These are phyloP conservation scores for Tulasnella sp. DNA, from an alignment of 768 basidiomycete genomes.

Conservation along the genomic window DNA sequence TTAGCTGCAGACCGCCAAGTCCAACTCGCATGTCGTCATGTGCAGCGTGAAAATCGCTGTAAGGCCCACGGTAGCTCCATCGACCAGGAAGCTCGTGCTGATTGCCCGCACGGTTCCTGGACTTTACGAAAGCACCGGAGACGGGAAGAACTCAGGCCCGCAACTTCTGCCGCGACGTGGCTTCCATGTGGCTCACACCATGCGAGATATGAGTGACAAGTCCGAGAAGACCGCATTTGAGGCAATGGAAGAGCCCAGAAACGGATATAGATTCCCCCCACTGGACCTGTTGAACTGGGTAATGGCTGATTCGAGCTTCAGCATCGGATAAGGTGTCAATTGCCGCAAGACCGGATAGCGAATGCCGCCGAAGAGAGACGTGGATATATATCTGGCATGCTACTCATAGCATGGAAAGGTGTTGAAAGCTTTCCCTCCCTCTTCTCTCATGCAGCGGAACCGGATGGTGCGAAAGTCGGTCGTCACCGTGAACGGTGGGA, in stretches of 20 bases:
- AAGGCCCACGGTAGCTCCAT: neutral
- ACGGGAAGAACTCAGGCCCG: neutral
- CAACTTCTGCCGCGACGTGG: neutral
- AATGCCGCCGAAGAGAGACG: too few relatives aligned
- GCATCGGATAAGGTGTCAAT: neutral
- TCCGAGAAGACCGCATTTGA: neutral
- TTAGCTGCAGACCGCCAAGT: neutral
- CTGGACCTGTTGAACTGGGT: neutral
- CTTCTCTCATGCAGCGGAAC: too few relatives aligned
- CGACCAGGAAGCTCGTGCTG: constrained; percentile 15
- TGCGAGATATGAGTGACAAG: neutral
- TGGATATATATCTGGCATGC: too few relatives aligned
- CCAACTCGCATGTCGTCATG: neutral
- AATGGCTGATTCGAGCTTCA: neutral
- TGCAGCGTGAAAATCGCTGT: neutral
- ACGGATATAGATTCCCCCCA: neutral
- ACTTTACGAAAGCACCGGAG: neutral
- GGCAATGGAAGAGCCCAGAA: neutral
- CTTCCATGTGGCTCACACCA: neutral
- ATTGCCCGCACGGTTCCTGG: neutral
- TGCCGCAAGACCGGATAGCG: too few relatives aligned
- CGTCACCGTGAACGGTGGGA: neutral
- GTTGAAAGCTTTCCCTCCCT: too few relatives aligned
- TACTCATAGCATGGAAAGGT: too few relatives aligned
- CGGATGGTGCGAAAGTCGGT: neutral